These are phyloP conservation scores for Podaxis sp. DNA, from an alignment of 768 basidiomycete genomes.

Conservation along the genomic window DNA sequence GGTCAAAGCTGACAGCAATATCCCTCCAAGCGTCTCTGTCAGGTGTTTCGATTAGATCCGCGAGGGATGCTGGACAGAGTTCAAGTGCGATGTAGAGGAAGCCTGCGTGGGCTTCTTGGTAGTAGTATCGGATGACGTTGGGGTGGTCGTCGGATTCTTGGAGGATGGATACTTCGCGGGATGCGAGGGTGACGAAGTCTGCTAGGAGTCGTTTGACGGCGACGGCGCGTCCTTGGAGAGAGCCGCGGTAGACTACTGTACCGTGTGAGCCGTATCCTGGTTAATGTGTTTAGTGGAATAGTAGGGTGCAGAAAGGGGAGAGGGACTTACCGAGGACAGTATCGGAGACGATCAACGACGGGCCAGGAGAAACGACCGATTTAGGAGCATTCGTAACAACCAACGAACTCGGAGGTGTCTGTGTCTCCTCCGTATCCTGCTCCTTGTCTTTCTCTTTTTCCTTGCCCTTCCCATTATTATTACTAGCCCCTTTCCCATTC, in stretches of 20 bases:
- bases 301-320: not conserved
- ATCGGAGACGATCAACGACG: constrained; percentile 72
- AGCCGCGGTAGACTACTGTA: constrained; percentile 91
- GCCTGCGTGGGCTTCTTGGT: constrained; percentile 89
- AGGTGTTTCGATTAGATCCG: constrained; percentile 82
- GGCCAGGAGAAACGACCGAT: constrained; percentile 24
- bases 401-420: constrained; percentile 20
- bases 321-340: constrained; percentile 61
- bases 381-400: constrained; percentile 25
- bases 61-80: constrained; percentile 86
- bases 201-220: constrained; percentile 96
- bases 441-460: constrained; percentile 21
- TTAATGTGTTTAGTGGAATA: not conserved
- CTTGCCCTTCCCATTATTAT: constrained; percentile 6
- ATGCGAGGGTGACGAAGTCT: constrained; percentile 93
- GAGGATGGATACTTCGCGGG: constrained; percentile 89
- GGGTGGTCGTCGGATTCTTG: constrained; percentile 98
- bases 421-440: constrained; percentile 30
- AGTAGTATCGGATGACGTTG: constrained; percentile 98
- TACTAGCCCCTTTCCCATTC: constrained; percentile 14
- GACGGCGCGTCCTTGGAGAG: constrained; percentile 94
- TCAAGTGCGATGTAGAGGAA: constrained; percentile 99
- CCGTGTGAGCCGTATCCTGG: constrained; percentile 94
- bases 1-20: constrained; percentile 74
- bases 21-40: constrained; percentile 68